These are phyloP conservation scores for Lactifluus echinatus DNA, from an alignment of 768 basidiomycete genomes.

Conservation along the genomic window DNA sequence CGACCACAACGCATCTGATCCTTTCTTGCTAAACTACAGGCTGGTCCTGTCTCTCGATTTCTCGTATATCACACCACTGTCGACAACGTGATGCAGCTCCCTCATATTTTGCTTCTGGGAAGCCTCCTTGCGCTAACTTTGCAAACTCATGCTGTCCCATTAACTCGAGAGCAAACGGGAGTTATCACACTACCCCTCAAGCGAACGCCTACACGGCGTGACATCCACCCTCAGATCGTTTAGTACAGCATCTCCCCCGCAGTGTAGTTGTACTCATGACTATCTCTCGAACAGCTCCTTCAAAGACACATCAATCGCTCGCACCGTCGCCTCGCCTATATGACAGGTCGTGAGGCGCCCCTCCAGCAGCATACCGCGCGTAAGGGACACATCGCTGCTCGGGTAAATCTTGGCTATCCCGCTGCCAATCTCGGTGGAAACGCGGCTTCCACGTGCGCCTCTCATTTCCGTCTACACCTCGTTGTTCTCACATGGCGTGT, in stretches of 20 bases:
- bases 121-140: slow-evolving; percentile 38
- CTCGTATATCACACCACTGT: slow-evolving; percentile 51
- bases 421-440: slow-evolving; percentile 9
- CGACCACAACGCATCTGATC: background rate
- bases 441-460: background rate
- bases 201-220: slow-evolving; percentile 27
- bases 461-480: background rate
- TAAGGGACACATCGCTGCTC: slow-evolving; percentile 16
- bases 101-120: slow-evolving; percentile 41
- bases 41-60: slow-evolving; percentile 3
- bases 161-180: slow-evolving; percentile 25
- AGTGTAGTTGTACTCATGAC: background rate
- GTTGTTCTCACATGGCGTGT: background rate
- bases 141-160: slow-evolving; percentile 37
- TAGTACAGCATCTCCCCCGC: slow-evolving; percentile 18
- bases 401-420: background rate
- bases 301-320: slow-evolving; percentile 67
- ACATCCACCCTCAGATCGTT: slow-evolving; percentile 39
- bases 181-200: slow-evolving; percentile 37
- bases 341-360: slow-evolving; percentile 52
- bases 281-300: slow-evolving; percentile 38
- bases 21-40: slow-evolving; percentile 3
- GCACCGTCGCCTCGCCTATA: slow-evolving; percentile 54
- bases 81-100: slow-evolving; percentile 50
- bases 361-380: slow-evolving; percentile 37